Conservation (phyloP, 2,329 filamentous ascomycete species). For the Ceratocystis cacaofunesta region DNA sequence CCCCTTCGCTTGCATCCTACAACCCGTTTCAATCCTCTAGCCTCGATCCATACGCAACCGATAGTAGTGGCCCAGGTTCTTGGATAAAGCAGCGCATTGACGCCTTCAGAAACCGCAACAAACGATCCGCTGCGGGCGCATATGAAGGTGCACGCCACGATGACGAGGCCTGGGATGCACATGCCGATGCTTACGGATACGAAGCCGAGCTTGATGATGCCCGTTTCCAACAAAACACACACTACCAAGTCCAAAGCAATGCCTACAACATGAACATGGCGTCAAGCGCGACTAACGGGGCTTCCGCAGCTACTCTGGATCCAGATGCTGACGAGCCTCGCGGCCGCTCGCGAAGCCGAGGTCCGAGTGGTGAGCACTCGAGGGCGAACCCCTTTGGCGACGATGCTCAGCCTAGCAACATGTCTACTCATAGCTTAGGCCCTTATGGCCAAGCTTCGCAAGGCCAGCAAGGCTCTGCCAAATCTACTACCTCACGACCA, state of each 20-base stretch:
- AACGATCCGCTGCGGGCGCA: conserved; percentile 51
- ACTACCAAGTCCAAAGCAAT: conserved; percentile 24
- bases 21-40: conserved; percentile 51
- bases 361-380: conserved; percentile 26
- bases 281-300: conserved; percentile 24
- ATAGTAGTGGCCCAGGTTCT: conserved; percentile 42
- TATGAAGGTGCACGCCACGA: conserved; percentile 47
- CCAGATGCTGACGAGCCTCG: conserved; percentile 16
- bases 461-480: conserved; percentile 20
- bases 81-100: conserved; percentile 57
- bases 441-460: conserved; percentile 32
- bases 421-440: conserved; percentile 55
- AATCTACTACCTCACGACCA: conserved; percentile 18
- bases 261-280: conserved; percentile 38
- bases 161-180: conserved; percentile 73
- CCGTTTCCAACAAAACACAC: conserved; percentile 14
- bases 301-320: conserved; percentile 20
- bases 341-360: conserved; percentile 31
- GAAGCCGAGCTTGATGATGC: conserved; percentile 12
- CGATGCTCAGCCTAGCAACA: conserved; percentile 44
- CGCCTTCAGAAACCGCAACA: conserved; percentile 49
- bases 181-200: conserved; percentile 47
- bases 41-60: conserved; percentile 33
- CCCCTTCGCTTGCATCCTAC: conserved; percentile 51
- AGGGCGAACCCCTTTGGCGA: conserved; percentile 56